Base-by-base conservation (phyloP, 2,329 filamentous ascomycete genomes). In the Calonectria naviculata region DNA sequence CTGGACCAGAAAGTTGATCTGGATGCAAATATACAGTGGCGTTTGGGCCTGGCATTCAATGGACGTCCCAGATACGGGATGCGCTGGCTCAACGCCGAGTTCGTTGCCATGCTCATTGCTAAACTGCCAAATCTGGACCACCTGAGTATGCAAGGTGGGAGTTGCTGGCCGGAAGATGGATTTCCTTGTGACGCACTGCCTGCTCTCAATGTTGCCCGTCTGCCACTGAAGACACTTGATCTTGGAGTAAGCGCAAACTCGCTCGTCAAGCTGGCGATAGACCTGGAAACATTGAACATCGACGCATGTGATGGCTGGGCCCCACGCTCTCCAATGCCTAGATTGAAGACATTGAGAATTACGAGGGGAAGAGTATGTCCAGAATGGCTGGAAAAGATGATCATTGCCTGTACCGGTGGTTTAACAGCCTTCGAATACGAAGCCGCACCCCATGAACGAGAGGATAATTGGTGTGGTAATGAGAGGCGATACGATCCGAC, bases 381-480 rank as follows among this genome's bases (percentile, higher is more conserved):
- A 4, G n/a, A 15, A 15, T 9, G 15, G 15, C 60, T 65, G 8
- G 10, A 61, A 36, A 5, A n/a, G 5, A 1, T 68, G 15, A 26
- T 71, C 15, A 17, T 21, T n/a, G 49, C 65, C 6, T 71, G 65
- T 54, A 65, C 44, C n/a, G 21, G 34, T 10, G 29, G 52, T 15
- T 52, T 71, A 19, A 1, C 24, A 19, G 28, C 44, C 10, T 71
- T 71, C 31, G 60, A 58, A n/a, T 65, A 71, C 44, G 65, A 68
- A 29, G 36, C 60, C 9, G 46, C 13, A n/a, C 8, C 6, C 46
- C 26, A 29, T 12, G 34, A 24, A 12, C 21, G n/a, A n/a, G n/a
- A 26, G 3, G 8, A 2, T 9, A 2, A 2, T 12, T 8, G 8
- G 24, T 26, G 42, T 24, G 42, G 42, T 36, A 36, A 24, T 46